Percentiles rank a stretch among this genome's conserved stretches.
These are phyloP conservation scores for Colletotrichum sp. DNA, from an alignment of 2,329 filamentous ascomycete species.

Conservation along the genomic window DNA sequence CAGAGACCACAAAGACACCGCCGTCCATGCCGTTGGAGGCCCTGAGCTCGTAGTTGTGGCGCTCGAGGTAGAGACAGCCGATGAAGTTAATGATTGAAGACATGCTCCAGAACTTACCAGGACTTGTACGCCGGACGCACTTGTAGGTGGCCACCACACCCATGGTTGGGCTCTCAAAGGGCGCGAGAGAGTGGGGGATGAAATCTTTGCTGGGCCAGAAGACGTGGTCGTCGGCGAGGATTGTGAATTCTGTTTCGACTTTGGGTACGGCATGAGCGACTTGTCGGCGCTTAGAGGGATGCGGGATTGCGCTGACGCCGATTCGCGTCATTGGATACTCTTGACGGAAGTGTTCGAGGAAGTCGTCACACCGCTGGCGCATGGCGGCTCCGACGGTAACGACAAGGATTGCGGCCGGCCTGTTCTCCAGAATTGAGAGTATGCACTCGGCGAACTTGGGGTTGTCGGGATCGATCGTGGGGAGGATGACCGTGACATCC, in stretches of 20 bases:
- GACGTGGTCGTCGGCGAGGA: slow-evolving; percentile 59
- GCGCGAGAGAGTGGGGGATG: slow-evolving; percentile 44
- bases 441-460: slow-evolving; percentile 47
- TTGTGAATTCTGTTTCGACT: slow-evolving; percentile 44
- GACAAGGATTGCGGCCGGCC: slow-evolving; percentile 43
- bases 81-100: slow-evolving; percentile 57
- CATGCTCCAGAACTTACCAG: slow-evolving; percentile 29
- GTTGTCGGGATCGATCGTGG: slow-evolving; percentile 51
- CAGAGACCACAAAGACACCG: slow-evolving; percentile 63
- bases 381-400: slow-evolving; percentile 44
- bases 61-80: slow-evolving; percentile 62
- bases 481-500: slow-evolving; percentile 57
- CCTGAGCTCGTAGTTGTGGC: slow-evolving; percentile 67
- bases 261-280: slow-evolving; percentile 42
- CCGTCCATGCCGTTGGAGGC: slow-evolving; percentile 62
- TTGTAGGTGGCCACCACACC: slow-evolving; percentile 64
- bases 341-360: slow-evolving; percentile 1
- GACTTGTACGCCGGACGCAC: slow-evolving; percentile 46
- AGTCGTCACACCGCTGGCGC: neutral
- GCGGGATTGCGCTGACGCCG: slow-evolving; percentile 31
- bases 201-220: slow-evolving; percentile 50
- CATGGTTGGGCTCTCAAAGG: slow-evolving; percentile 49
- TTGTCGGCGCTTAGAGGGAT: slow-evolving; percentile 55
- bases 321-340: slow-evolving; percentile 26
- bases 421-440: slow-evolving; percentile 40